A percentile compares a stretch with the other conserved stretches of the same genome.
Evolutionary conservation across 2,329 filamentous ascomycete species (phyloP).

Genomic region (Orbilia blumenaviensis): DNA sequence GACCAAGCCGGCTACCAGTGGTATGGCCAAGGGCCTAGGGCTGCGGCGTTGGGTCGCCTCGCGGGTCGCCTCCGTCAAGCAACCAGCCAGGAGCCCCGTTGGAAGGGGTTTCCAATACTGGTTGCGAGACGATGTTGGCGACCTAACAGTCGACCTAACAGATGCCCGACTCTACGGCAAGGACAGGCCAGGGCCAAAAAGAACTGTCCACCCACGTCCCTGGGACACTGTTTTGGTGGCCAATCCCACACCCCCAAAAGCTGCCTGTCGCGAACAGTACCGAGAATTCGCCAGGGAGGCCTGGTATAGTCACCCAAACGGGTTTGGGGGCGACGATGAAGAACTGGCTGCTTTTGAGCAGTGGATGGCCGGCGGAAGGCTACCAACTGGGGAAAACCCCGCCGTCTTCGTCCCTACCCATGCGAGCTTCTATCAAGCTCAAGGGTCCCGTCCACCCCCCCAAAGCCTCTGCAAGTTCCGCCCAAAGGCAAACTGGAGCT

Average conservation of each 20-base stretch:
- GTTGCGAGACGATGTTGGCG: background rate
- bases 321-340: background rate
- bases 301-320: background rate
- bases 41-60: background rate
- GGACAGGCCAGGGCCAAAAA: background rate
- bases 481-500: too few species aligned
- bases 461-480: too few species aligned
- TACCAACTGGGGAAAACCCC: background rate
- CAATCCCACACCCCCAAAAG: background rate
- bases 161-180: background rate
- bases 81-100: background rate
- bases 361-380: background rate
- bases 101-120: background rate
- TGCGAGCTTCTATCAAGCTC: slow-evolving; percentile 13
- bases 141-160: background rate
- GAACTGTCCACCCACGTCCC: background rate
- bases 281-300: slow-evolving; percentile 5
- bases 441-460: background rate
- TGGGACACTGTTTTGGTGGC: background rate
- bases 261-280: background rate
- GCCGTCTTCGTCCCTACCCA: background rate
- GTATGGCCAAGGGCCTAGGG: background rate
- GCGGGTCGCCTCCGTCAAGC: background rate
- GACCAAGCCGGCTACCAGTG: background rate
- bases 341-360: slow-evolving; percentile 3